phyloP scores from a whole-genome alignment of 1,139 yeast genomes.

The Nakaseomyces nivariensis region DNA sequence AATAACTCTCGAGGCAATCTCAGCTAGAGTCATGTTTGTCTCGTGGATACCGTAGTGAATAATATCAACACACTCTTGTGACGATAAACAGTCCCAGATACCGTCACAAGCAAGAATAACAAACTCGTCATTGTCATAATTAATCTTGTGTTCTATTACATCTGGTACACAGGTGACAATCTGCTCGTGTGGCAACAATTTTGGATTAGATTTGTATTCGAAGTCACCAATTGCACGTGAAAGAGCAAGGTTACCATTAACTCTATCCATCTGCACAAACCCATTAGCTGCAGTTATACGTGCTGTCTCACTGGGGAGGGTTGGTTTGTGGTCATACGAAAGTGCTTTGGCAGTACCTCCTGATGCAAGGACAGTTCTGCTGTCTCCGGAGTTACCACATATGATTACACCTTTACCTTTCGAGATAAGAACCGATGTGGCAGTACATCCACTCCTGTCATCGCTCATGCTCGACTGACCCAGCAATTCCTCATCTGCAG shows the following conservation, averaged over 20 bases:
- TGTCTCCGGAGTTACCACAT: slow-evolving; percentile 95
- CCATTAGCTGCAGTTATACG: slow-evolving; percentile 96
- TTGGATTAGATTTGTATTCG: slow-evolving; percentile 73
- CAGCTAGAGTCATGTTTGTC: slow-evolving; percentile 46
- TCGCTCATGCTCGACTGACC: slow-evolving; percentile 48
- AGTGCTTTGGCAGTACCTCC: slow-evolving; percentile 82
- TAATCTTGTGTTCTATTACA: slow-evolving; percentile 63
- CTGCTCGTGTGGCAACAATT: slow-evolving; percentile 90
- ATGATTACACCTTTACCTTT: slow-evolving; percentile 31
- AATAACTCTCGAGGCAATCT: slow-evolving; percentile 81
- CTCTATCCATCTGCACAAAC: slow-evolving; percentile 92
- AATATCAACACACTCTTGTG: slow-evolving; percentile 89
- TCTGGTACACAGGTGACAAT: slow-evolving; percentile 93
- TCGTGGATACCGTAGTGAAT: slow-evolving; percentile 84
- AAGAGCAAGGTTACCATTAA: slow-evolving; percentile 91
- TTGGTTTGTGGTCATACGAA: slow-evolving; percentile 93
- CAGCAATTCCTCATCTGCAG: slow-evolving; percentile 74
- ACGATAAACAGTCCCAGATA: slow-evolving; percentile 94
- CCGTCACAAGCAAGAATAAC: slow-evolving; percentile 94
- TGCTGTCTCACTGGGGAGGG: slow-evolving; percentile 85
- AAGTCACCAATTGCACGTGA: slow-evolving; percentile 97
- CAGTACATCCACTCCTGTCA: slow-evolving; percentile 95
- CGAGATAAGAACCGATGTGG: slow-evolving; percentile 68
- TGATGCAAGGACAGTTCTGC: slow-evolving; percentile 82
- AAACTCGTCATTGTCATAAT: slow-evolving; percentile 68